These are phyloP conservation scores for Hemisphaericaspora nanyangensis DNA, from an alignment of 805 yeast species.

Conservation along the genomic window DNA sequence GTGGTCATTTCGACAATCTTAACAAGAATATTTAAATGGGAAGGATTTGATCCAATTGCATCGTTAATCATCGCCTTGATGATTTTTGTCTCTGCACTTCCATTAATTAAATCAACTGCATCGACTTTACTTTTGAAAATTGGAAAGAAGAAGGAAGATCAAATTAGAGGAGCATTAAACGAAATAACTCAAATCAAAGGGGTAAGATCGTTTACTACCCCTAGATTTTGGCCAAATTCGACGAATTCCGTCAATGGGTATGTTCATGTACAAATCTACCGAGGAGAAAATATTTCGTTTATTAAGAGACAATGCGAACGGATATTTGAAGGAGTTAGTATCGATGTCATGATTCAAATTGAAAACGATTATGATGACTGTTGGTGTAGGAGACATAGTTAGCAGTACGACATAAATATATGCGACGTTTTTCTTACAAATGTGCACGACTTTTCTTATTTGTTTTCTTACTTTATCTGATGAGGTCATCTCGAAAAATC, in stretches of 20 bases:
- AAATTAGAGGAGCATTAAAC: conserved; percentile 59
- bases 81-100: conserved; percentile 78
- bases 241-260: conserved; percentile 48
- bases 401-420: too few species aligned
- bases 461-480: too few species aligned
- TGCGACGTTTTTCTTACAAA: too few species aligned
- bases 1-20: conserved; percentile 88
- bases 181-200: conserved; percentile 73
- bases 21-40: conserved; percentile 61
- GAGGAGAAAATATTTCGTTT: conserved; percentile 61
- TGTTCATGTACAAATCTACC: conserved; percentile 70
- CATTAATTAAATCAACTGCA: conserved; percentile 79
- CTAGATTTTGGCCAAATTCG: conserved; percentile 79
- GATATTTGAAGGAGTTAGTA: conserved; percentile 45
- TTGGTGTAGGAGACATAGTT: conserved; percentile 69
- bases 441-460: too few species aligned
- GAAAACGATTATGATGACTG: conserved; percentile 62
- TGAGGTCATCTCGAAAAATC: too few species aligned
- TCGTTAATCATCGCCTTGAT: conserved; percentile 81
- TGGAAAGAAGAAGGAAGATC: conserved; percentile 54
- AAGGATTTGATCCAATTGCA: conserved; percentile 89
- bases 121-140: conserved; percentile 65
- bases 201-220: conserved; percentile 79
- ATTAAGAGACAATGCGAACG: conserved; percentile 59
- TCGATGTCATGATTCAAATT: conserved; percentile 62